Base-by-base conservation (phyloP, 495 filamentous ascomycete genomes). In the Tuber borchii region DNA sequence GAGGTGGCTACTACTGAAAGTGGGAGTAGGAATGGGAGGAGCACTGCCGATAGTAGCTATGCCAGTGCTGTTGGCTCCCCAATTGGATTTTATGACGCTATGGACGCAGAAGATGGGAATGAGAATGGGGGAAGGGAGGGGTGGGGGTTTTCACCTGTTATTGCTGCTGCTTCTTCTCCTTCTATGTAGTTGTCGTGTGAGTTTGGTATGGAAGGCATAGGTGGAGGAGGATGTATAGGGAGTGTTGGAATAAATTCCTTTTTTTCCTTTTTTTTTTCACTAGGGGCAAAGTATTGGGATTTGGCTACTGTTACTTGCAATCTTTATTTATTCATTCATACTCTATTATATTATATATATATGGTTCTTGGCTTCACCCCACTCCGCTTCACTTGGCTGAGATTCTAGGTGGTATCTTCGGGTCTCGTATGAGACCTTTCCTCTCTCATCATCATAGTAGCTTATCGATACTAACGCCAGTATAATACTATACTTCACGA, bases 21-120 rank as follows among this genome's bases (percentile, higher is more conserved):
- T n/a, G n/a, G n/a, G n/a, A n/a, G n/a, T n/a, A n/a, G n/a, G n/a
- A n/a, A n/a, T n/a, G n/a, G n/a, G n/a, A n/a, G n/a, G n/a, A n/a
- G n/a, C n/a, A n/a, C n/a, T n/a, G 80, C 70, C 34, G 78, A 79
- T 61, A 78, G 76, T 43, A 79, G 78, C 42, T 79, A 79, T 51
- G 78, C 78, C 5, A 79, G 76, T 31, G 78, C 78, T 12, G 73
- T 79, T 42, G 78, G 78, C 3, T 79, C 76, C 1, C 78, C 78
- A 7, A 71, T 75, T 17, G 78, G 71, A 10, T 73, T 79, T n/a
- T 46, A 26, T 20, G 76, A 72, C 14, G 39, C 14, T 10, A 31
- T 51, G 39, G 72, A 79, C 20, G 65, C 26, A 40, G 73, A 31
- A 19, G 69, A 75, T 45, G 48, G 77, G 43, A 51, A 71, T 40